phyloP scores from a whole-genome alignment of 177 flowering plant genomes.

The Telopea speciosissima region DNA sequence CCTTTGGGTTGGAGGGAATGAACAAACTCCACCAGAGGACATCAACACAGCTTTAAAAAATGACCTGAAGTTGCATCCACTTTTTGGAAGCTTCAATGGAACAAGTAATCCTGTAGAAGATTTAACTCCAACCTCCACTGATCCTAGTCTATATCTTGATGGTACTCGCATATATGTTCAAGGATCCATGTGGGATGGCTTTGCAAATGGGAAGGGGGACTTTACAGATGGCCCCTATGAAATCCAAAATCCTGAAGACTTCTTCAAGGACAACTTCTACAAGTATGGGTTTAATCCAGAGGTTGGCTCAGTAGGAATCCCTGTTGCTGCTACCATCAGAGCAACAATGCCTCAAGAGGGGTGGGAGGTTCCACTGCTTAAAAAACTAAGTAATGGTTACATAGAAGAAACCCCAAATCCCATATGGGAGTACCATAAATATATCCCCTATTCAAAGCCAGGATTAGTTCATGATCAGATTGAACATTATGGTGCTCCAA shows the following conservation, averaged over 20 bases:
- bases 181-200: constrained; percentile 99
- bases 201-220: constrained; percentile 85
- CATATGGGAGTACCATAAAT: constrained; percentile 90
- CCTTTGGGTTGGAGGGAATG: constrained; percentile 99
- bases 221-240: constrained; percentile 94
- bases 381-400: constrained; percentile 50
- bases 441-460: constrained; percentile 93
- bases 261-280: constrained; percentile 73
- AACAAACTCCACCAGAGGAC: constrained; percentile 86
- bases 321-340: constrained; percentile 92
- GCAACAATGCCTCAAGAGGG: constrained; percentile 96
- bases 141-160: constrained; percentile 93
- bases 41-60: constrained; percentile 68
- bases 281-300: constrained; percentile 94
- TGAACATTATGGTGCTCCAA: constrained; percentile 60
- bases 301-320: constrained; percentile 96
- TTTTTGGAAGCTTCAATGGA: constrained; percentile 28
- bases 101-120: constrained; percentile 19
- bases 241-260: constrained; percentile 86
- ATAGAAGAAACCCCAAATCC: constrained; percentile 83
- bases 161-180: constrained; percentile 83
- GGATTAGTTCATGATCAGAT: constrained; percentile 73
- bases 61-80: constrained; percentile 74
- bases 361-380: constrained; percentile 83
- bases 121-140: constrained; percentile 17